Conservation (phyloP, 2,329 filamentous ascomycete species). For the Dactylella cylindrospora region DNA sequence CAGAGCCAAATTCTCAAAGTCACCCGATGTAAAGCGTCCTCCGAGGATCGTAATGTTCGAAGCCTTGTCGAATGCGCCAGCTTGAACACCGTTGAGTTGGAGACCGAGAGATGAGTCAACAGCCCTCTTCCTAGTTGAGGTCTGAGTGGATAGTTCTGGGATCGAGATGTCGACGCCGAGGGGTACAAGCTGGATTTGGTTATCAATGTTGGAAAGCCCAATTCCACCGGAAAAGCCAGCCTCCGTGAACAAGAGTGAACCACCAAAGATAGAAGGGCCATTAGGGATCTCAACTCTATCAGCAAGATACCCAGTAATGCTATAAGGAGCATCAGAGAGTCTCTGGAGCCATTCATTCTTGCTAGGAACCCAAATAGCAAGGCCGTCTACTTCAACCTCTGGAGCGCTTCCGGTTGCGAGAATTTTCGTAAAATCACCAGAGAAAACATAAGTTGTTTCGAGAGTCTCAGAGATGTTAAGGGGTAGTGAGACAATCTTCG, state of each 20-base stretch:
- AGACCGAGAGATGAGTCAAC: slow-evolving; percentile 49
- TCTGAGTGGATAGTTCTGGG: slow-evolving; percentile 46
- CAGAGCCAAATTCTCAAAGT: slow-evolving; percentile 76
- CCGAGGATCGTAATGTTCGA: slow-evolving; percentile 82
- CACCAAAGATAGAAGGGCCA: slow-evolving; percentile 71
- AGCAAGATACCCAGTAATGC: slow-evolving; percentile 71
- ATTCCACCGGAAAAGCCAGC: slow-evolving; percentile 72
- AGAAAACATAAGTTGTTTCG: slow-evolving; percentile 76
- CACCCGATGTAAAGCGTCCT: slow-evolving; percentile 77
- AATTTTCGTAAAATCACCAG: slow-evolving; percentile 74
- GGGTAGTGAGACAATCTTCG: slow-evolving; percentile 71
- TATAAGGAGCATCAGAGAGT: slow-evolving; percentile 64
- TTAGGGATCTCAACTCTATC: slow-evolving; percentile 67
- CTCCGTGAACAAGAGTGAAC: slow-evolving; percentile 76
- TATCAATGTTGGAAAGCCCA: slow-evolving; percentile 56
- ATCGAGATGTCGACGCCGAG: slow-evolving; percentile 61
- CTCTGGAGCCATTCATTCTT: slow-evolving; percentile 84
- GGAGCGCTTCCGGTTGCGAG: slow-evolving; percentile 66
- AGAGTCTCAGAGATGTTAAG: slow-evolving; percentile 74
- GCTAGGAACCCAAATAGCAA: slow-evolving; percentile 91
- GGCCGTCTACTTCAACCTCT: slow-evolving; percentile 67
- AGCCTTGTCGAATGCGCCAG: slow-evolving; percentile 74
- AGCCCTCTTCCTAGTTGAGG: slow-evolving; percentile 55
- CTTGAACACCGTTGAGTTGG: slow-evolving; percentile 67
- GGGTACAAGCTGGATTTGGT: slow-evolving; percentile 53